These are phyloP conservation scores for Paxillus involutus DNA, from an alignment of 768 basidiomycete species.

Conservation along the genomic window DNA sequence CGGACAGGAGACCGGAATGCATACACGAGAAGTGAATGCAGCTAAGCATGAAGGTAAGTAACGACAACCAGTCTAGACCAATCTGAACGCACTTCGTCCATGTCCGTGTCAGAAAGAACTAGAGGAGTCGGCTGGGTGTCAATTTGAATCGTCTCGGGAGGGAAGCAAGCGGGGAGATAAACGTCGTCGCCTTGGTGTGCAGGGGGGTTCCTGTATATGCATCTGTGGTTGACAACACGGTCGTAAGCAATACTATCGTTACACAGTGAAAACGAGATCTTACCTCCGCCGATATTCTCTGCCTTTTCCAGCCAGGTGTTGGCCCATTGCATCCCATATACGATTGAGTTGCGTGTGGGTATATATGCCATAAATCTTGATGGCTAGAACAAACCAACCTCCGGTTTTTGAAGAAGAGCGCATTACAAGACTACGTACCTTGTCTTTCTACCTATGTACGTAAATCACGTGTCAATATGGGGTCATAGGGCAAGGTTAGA, in stretches of 20 bases:
- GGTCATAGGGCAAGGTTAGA: neutral
- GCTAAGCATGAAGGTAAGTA: constrained; percentile 28
- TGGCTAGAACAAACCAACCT: constrained; percentile 26
- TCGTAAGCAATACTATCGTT: neutral
- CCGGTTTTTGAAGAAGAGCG: neutral
- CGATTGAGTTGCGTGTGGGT: constrained; percentile 47
- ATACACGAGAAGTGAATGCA: constrained; percentile 60
- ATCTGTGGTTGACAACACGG: constrained; percentile 32
- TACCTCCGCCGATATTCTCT: constrained; percentile 56
- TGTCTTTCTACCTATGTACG: constrained; percentile 36
- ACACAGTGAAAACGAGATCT: neutral
- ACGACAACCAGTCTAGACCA: neutral
- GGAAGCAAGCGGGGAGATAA: constrained; percentile 53
- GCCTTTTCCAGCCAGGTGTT: constrained; percentile 42
- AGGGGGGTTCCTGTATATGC: constrained; percentile 41
- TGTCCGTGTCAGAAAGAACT: constrained; percentile 42
- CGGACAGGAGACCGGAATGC: constrained; percentile 11
- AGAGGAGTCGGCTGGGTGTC: constrained; percentile 22
- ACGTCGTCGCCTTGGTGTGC: constrained; percentile 38
- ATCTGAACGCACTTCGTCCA: constrained; percentile 42
- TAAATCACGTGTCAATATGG: constrained; percentile 1
- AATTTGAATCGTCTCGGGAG: constrained; percentile 31
- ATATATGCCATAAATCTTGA: constrained; percentile 51
- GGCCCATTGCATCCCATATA: constrained; percentile 48
- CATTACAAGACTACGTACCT: constrained; percentile 25